Base-by-base conservation (phyloP, 352 stramenopile species). In the Globisporangium carolinianum region DNA sequence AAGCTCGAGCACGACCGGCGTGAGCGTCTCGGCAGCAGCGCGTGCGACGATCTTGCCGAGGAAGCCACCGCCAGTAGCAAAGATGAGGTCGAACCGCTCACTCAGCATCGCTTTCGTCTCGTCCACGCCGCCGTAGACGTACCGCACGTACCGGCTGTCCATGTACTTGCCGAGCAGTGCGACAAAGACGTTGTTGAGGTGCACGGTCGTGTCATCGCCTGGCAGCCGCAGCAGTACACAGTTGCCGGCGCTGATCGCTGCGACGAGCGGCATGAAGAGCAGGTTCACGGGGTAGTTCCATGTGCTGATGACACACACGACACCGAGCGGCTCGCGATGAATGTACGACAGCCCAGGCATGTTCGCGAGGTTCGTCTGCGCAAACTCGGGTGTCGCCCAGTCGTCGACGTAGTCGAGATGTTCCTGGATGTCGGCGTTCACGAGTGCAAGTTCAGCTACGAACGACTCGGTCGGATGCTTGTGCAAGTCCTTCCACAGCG, bases 1-100 rank as follows among this genome's bases (percentile, higher is more conserved):
- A 1, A 99, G 69, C 65, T 99, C 97, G 24, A 99, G 68, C n/a
- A 98, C 72, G 14, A 82, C 86, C 2, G 97, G 97, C 9, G 96
- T 99, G n/a, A 99, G 64, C 49, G 87, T 77, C 67, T 97, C 87
- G 11, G 96, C 95, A 0, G 95, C 94, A 0, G 91, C 89, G n/a
- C 72, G 66, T 15, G 91, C 84, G 15, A 98, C 81, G 50, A 98
- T 96, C 66, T 95, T 93, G 57, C 94, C 95, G 24, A 91, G 18
- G 35, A 86, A 82, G 38, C 55, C 68, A 38, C 76, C 77, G 9
- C 86, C 83, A 0, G 86, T 97, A 47, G 77, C 84, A 49, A 96
- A 87, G 59, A 95, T 94, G 35, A 94, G 70, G 69, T 97, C 87
- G 58, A 75, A 95, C 24, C 73, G 62, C 56, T 97, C 68, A 5